phyloP scores from a whole-genome alignment of 306 rosid species.

The Phaseolus lunatus region DNA sequence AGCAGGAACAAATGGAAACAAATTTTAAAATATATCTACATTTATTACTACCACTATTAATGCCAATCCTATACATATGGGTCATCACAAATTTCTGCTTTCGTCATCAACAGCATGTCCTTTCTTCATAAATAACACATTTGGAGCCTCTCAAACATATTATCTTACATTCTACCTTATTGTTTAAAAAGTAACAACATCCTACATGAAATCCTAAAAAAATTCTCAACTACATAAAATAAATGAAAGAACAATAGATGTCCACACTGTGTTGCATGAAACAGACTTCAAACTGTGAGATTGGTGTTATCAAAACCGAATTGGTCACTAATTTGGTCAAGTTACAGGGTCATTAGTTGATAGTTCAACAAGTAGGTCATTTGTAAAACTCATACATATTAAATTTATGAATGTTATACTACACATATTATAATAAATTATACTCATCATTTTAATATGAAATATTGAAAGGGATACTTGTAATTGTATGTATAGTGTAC shows the following conservation, averaged over 20 bases:
- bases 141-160: slow-evolving; percentile 15
- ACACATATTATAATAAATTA: no score
- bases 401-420: no score
- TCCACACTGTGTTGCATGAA: not conserved
- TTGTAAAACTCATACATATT: not conserved
- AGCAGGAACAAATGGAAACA: not conserved
- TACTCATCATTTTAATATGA: not conserved
- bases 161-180: slow-evolving; percentile 7
- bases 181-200: not conserved
- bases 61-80: not conserved
- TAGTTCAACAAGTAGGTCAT: not conserved
- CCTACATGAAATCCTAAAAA: not conserved
- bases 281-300: not conserved
- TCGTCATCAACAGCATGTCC: not conserved
- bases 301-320: no score
- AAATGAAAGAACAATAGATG: not conserved
- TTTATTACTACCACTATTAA: not conserved
- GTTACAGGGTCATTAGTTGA: no score
- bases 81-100: slow-evolving; percentile 13
- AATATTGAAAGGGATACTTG: no score
- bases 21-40: not conserved
- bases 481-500: not conserved
- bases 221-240: not conserved
- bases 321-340: no score
- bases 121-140: slow-evolving; percentile 28